Base-by-base conservation (phyloP, 2,329 filamentous ascomycete species). In the Alternaria sp. region DNA sequence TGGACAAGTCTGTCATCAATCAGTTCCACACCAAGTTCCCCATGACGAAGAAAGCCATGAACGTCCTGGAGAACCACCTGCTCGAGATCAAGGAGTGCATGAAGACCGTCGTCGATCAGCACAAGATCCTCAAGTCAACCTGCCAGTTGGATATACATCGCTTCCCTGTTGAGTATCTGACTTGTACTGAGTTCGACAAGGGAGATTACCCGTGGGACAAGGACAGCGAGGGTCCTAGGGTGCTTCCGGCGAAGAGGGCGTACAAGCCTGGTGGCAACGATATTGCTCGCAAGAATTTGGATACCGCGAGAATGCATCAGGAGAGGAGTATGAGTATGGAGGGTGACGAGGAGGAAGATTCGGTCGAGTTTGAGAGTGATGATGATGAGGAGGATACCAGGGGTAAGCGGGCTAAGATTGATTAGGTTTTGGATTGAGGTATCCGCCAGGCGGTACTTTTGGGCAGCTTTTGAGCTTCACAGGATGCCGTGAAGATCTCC, bases 31-130 rank as follows among this genome's bases (percentile, higher is more conserved):
- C 63, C 6, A 73, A 74, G 49, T 83, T 83, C 47, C 81, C 82
- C 2, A 81, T 84, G 78, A 82, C 78, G 13, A 73, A 73, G 59
- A 82, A 82, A 67, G 82, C 78, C 1, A 72, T 79, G 69, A 76
- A 74, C n/a, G 80, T 81, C n/a, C 58, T 83, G 4, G 78, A 81
- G 60, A 76, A 79, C 57, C 77, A 80, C 44, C 59, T 85, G 6
- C 64, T 74, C 3, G 79, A 82, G 64, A 77, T 83, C 70, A 83
- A 83, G 69, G 73, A 79, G 25, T 73, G 75, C 21, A 74, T 85
- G 45, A 83, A 82, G 70, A 70, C 75, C 19, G 73, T 79, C 15
- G 77, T 85, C 3, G 67, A 69, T 6, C 75, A 77, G 54, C 54
- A 58, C 11, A 72, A 76, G 25, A 78, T 86, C 46, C 70, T 85